Base-by-base conservation (phyloP, 1,284 basidiomycete species). In the Cutaneotrichosporon dermatis region DNA sequence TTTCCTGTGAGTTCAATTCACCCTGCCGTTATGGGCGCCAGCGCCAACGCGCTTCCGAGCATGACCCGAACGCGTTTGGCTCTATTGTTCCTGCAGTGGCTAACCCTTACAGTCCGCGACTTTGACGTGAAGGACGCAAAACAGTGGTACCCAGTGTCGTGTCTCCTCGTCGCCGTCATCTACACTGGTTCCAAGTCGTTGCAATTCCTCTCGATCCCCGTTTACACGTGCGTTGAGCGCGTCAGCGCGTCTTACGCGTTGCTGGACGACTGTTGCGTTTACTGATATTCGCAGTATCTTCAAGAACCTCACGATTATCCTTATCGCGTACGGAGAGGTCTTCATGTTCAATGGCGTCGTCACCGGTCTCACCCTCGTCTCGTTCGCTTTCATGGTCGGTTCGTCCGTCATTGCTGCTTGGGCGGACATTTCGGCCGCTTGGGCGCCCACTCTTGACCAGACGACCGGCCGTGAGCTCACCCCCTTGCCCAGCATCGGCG, bases 221-320 rank as follows among this genome's bases (percentile, higher is more conserved):
- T 95, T 35, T 94, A 93, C 79, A 94, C 96, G 72, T 73, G 54
- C 59, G 72, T 61, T n/a, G 25, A 25, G 25, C 2, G 25, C 25
- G 25, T 25, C 25, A 3, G 25, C 25, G 25, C 25, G 25, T 25
- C 25, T 25, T 25, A 25, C 25, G 25, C 25, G 25, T 25, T 25
- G 2, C 25, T 25, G 3, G 25, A 25, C 25, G 25, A 25, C 3
- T 3, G 25, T 25, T 25, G 25, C 25, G 25, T 25, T 25, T 34
- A 36, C 54, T 62, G n/a, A 56, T 49, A 10, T 16, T 25, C 40
- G 4, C 58, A 72, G 72, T 3, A 99, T 99, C 68, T 99, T 99
- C 86, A 99, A 99, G 80, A 99, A 99, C 76, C 76, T 99, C 69
- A 97, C 96, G 35, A 99, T 99, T 72, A 98, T 99, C 67, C 84